Percentiles rank a stretch among this genome's conserved stretches.
Evolutionary conservation across 805 yeast species (phyloP).

Genomic region (Debaryomyces tyrocola): DNA sequence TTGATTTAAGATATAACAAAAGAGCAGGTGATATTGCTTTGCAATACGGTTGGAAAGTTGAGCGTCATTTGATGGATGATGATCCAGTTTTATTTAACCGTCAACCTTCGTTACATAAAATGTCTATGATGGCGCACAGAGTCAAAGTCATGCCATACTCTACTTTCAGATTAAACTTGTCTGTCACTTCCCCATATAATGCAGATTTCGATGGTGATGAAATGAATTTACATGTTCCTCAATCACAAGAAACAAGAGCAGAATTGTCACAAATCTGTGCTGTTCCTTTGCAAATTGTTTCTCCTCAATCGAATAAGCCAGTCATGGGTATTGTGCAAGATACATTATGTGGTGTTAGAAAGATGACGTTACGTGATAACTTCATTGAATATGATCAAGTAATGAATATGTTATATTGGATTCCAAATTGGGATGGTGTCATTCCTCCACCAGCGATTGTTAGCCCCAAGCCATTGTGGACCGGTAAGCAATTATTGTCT

Average conservation of each 20-base stretch:
- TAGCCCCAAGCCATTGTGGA: slow-evolving; percentile 96
- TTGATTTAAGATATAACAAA: slow-evolving; percentile 93
- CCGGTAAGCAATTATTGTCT: slow-evolving; percentile 93
- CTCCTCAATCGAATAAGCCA: slow-evolving; percentile 98
- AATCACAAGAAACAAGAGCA: slow-evolving; percentile 96
- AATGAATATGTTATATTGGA: slow-evolving; percentile 96
- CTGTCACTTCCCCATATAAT: slow-evolving; percentile 98
- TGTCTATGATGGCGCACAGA: slow-evolving; percentile 99
- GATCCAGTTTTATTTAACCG: slow-evolving; percentile 98
- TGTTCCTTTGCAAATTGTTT: slow-evolving; percentile 95
- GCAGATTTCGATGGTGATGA: slow-evolving; percentile 99
- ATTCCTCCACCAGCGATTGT: slow-evolving; percentile 93
- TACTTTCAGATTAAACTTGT: slow-evolving; percentile 91
- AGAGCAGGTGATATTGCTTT: slow-evolving; percentile 97
- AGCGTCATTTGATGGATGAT: slow-evolving; percentile 95
- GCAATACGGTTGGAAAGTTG: slow-evolving; percentile 99
- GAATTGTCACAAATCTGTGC: slow-evolving; percentile 94
- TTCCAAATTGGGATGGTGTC: slow-evolving; percentile 98
- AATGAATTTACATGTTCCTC: slow-evolving; percentile 99
- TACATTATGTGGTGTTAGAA: slow-evolving; percentile 95
- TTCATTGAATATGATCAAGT: slow-evolving; percentile 91
- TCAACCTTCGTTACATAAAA: slow-evolving; percentile 98
- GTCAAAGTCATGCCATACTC: slow-evolving; percentile 99
- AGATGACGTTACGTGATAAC: slow-evolving; percentile 87
- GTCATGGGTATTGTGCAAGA: slow-evolving; percentile 99